Percentiles rank a stretch among this genome's conserved stretches.
Evolutionary conservation across 75 land plant species (phyloP).

Genomic region (Chamaecyparis obtusa): DNA sequence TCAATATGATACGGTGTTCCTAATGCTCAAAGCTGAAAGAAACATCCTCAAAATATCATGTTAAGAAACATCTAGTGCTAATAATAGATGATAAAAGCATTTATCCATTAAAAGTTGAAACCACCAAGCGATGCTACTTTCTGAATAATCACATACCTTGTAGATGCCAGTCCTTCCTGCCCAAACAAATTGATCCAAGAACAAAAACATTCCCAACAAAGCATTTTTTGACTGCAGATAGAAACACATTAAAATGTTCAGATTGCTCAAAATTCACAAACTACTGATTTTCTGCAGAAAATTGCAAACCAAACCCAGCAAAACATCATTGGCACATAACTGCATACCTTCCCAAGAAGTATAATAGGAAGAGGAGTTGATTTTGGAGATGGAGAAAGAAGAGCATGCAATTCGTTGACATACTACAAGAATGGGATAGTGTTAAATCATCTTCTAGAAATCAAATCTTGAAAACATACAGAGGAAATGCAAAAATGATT

Average conservation of each 20-base stretch:
- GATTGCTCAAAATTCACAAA: neutral
- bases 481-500: neutral
- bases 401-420: constrained; percentile 86
- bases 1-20: neutral
- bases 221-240: constrained; percentile 89
- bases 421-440: constrained; percentile 50
- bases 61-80: neutral
- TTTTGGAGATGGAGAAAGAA: constrained; percentile 73
- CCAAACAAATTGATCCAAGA: constrained; percentile 98
- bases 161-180: constrained; percentile 86
- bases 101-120: neutral
- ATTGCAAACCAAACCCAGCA: neutral
- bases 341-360: constrained; percentile 81
- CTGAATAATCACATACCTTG: constrained; percentile 51
- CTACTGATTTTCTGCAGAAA: neutral
- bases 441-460: neutral
- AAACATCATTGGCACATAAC: neutral
- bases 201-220: constrained; percentile 82
- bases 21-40: neutral
- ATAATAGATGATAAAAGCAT: neutral
- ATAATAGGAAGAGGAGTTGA: constrained; percentile 87
- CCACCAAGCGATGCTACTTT: neutral
- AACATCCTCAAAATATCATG: neutral
- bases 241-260: neutral
- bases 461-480: neutral